A percentile compares a stretch with the other conserved stretches of the same genome.
phyloP scores from a whole-genome alignment of 192 early-diverging fungal species.

The Podila verticillata region DNA sequence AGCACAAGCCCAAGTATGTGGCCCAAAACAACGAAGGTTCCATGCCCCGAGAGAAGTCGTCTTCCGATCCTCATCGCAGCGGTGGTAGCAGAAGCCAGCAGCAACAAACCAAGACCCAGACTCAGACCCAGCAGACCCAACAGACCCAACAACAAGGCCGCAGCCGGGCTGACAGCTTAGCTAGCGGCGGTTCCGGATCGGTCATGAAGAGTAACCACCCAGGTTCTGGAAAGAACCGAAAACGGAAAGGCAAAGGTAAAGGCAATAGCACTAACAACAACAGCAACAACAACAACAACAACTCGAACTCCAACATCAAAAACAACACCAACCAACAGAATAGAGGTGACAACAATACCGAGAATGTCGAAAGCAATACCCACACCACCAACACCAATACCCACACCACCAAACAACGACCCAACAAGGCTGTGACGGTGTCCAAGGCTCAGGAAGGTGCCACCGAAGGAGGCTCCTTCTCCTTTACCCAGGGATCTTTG shows the following conservation, averaged over 20 bases:
- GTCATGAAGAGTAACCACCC: no score
- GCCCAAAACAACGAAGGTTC: not conserved
- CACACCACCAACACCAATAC: not conserved
- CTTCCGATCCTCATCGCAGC: not conserved
- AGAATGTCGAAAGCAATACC: no score
- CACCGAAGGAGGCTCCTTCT: no score
- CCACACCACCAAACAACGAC: not conserved
- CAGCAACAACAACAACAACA: not conserved
- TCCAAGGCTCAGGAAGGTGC: no score
- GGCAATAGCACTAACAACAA: not conserved
- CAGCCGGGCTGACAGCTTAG: not conserved
- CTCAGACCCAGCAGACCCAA: not conserved
- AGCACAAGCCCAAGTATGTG: constrained; percentile 23
- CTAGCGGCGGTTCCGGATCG: not conserved
- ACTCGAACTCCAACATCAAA: not conserved
- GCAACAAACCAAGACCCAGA: no score
- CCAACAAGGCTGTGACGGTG: no score
- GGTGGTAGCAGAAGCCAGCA: not conserved
- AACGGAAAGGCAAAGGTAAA: constrained; percentile 35
- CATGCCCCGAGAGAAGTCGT: not conserved
- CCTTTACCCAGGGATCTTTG: no score
- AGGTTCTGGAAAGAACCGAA: not conserved
- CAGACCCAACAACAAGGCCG: not conserved
- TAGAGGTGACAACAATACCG: no score
- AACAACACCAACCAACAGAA: not conserved